A percentile compares a stretch with the other conserved stretches of the same genome.
Evolutionary conservation across 805 yeast species (phyloP).

Genomic region (Groenewaldozyma tartarivorans): DNA sequence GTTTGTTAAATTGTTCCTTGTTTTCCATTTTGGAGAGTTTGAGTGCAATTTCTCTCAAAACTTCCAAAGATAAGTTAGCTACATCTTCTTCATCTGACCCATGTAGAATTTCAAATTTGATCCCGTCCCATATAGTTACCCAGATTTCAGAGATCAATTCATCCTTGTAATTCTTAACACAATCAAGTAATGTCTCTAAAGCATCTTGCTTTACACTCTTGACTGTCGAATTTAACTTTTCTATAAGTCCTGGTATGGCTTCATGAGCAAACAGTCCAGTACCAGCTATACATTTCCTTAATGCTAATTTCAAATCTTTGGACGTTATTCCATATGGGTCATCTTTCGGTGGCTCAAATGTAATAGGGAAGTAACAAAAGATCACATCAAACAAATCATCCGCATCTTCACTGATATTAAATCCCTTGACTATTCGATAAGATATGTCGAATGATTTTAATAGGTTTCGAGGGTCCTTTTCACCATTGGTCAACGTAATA

Average conservation of each 20-base stretch:
- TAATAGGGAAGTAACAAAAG: slow-evolving; percentile 94
- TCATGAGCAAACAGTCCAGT: slow-evolving; percentile 58
- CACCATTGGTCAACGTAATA: slow-evolving; percentile 67
- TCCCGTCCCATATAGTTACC: slow-evolving; percentile 74
- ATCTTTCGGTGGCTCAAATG: slow-evolving; percentile 83
- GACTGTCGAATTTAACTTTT: slow-evolving; percentile 21
- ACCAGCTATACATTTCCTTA: slow-evolving; percentile 56
- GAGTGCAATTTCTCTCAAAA: slow-evolving; percentile 36
- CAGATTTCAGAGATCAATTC: slow-evolving; percentile 50
- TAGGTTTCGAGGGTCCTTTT: slow-evolving; percentile 89
- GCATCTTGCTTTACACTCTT: slow-evolving; percentile 52
- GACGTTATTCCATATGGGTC: slow-evolving; percentile 81
- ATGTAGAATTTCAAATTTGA: slow-evolving; percentile 83
- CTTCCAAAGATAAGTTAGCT: slow-evolving; percentile 32
- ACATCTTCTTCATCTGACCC: slow-evolving; percentile 46
- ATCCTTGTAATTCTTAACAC: slow-evolving; percentile 44
- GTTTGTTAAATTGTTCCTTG: slow-evolving; percentile 27
- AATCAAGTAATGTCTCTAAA: slow-evolving; percentile 47
- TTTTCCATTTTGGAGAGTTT: slow-evolving; percentile 28
- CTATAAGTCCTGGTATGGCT: slow-evolving; percentile 65
- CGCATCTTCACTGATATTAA: slow-evolving; percentile 32
- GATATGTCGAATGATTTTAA: slow-evolving; percentile 58
- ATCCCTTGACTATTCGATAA: slow-evolving; percentile 33
- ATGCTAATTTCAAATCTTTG: slow-evolving; percentile 51
- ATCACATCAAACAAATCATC: slow-evolving; percentile 77